Evolutionary conservation across 306 rosid species (phyloP).

Genomic region (Geum urbanum): DNA sequence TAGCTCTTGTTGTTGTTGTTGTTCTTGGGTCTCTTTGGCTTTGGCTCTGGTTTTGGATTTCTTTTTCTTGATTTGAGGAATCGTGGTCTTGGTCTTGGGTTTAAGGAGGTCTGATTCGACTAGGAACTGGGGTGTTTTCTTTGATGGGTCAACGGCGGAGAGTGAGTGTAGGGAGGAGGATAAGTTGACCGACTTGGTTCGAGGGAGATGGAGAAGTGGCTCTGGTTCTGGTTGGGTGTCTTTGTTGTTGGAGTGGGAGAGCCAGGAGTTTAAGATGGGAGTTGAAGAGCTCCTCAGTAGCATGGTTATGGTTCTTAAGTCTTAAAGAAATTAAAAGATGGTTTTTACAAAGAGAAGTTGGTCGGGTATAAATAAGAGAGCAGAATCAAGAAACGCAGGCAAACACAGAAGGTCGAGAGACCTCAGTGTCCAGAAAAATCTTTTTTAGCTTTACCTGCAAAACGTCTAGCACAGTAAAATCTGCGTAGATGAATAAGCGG

Average conservation of each 20-base stretch:
- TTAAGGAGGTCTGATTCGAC: slow-evolving; percentile 30
- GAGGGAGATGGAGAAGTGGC: slow-evolving; percentile 34
- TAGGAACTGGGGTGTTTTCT: slow-evolving; percentile 23
- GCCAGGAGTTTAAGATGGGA: slow-evolving; percentile 55
- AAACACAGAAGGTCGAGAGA: neutral
- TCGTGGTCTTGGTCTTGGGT: slow-evolving; percentile 24
- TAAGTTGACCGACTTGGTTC: slow-evolving; percentile 39
- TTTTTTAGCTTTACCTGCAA: no score
- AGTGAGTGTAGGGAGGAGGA: slow-evolving; percentile 4
- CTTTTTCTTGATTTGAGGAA: slow-evolving; percentile 17
- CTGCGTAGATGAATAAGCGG: no score
- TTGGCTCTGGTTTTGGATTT: slow-evolving; percentile 7
- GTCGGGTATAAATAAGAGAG: neutral
- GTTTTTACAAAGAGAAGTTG: neutral
- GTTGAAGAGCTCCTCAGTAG: slow-evolving; percentile 61
- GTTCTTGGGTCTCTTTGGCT: slow-evolving; percentile 28
- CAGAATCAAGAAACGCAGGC: neutral
- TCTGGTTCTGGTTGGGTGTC: slow-evolving; percentile 41
- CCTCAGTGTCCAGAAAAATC: no score
- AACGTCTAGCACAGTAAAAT: no score
- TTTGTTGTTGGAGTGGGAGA: slow-evolving; percentile 34
- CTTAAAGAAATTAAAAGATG: no score
- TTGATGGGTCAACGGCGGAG: slow-evolving; percentile 9
- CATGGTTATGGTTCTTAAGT: slow-evolving; percentile 46
- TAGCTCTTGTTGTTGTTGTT: slow-evolving; percentile 19